Percentiles rank a stretch among this genome's conserved stretches.
phyloP scores from a whole-genome alignment of 495 filamentous ascomycete species.

The Neurospora sp. region DNA sequence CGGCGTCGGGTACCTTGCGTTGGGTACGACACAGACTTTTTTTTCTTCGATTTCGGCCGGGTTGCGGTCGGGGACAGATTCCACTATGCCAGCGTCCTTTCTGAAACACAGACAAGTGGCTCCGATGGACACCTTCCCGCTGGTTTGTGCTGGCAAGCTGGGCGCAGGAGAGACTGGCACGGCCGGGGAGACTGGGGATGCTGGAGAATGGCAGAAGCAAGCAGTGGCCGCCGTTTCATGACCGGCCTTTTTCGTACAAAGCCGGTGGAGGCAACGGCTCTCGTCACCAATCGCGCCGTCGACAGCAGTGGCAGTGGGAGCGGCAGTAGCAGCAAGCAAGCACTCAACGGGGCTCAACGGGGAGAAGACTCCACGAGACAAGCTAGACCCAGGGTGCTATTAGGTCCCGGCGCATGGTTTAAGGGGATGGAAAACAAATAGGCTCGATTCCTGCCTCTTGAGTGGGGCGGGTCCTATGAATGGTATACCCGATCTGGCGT shows the following conservation, averaged over 20 bases:
- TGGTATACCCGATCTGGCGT: not conserved
- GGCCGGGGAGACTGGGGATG: not conserved
- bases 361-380: slow-evolving; percentile 1
- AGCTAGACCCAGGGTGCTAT: not conserved
- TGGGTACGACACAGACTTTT: slow-evolving; percentile 7
- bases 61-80: slow-evolving; percentile 11
- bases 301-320: not conserved
- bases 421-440: not conserved
- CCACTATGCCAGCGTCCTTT: slow-evolving; percentile 10
- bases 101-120: slow-evolving; percentile 26
- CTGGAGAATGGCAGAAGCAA: slow-evolving; percentile 7
- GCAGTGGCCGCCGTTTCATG: slow-evolving; percentile 3
- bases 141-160: not conserved
- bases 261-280: slow-evolving; percentile 4
- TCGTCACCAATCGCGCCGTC: slow-evolving; percentile 15
- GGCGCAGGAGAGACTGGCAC: not conserved
- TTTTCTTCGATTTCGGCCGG: slow-evolving; percentile 10
- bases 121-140: slow-evolving; percentile 1
- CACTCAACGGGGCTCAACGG: not conserved
- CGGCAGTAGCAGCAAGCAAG: not conserved
- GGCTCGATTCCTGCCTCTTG: not conserved
- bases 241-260: slow-evolving; percentile 5
- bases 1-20: not conserved
- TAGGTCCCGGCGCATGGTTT: slow-evolving; percentile 8
- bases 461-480: not conserved